These are phyloP conservation scores for Podaxis sp. DNA, from an alignment of 768 basidiomycete genomes.

Conservation along the genomic window DNA sequence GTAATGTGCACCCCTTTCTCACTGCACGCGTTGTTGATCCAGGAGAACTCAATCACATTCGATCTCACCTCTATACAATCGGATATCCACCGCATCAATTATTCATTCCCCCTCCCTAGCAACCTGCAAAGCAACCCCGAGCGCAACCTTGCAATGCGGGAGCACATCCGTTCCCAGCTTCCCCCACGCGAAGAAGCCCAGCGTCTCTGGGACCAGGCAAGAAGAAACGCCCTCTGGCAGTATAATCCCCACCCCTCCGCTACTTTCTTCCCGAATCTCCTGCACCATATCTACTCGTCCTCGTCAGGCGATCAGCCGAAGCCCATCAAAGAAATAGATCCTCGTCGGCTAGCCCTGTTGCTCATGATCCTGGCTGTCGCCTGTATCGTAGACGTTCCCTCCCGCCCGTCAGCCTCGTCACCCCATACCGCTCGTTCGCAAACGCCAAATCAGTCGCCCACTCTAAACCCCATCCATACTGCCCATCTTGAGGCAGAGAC, in stretches of 20 bases:
- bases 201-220: conserved; percentile 62
- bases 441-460: background rate
- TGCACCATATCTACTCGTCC: conserved; percentile 62
- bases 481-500: conserved; percentile 55
- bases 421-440: background rate
- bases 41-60: conserved; percentile 9
- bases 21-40: background rate
- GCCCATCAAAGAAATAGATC: conserved; percentile 47
- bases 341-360: conserved; percentile 62
- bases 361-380: conserved; percentile 74
- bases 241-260: conserved; percentile 67
- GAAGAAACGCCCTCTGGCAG: conserved; percentile 69
- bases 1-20: conserved; percentile 9
- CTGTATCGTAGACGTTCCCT: conserved; percentile 51
- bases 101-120: conserved; percentile 50
- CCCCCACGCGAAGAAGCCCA: conserved; percentile 58
- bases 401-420: conserved; percentile 23
- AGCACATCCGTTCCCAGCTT: conserved; percentile 55
- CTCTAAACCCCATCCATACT: conserved; percentile 6
- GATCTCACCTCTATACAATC: conserved; percentile 17
- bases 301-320: conserved; percentile 23
- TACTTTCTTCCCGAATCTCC: conserved; percentile 63
- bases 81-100: conserved; percentile 53
- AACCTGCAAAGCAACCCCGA: conserved; percentile 33
- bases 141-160: conserved; percentile 52